Evolutionary conservation across 2,329 filamentous ascomycete species (phyloP).

Genomic region (Macrophomina tecta): DNA sequence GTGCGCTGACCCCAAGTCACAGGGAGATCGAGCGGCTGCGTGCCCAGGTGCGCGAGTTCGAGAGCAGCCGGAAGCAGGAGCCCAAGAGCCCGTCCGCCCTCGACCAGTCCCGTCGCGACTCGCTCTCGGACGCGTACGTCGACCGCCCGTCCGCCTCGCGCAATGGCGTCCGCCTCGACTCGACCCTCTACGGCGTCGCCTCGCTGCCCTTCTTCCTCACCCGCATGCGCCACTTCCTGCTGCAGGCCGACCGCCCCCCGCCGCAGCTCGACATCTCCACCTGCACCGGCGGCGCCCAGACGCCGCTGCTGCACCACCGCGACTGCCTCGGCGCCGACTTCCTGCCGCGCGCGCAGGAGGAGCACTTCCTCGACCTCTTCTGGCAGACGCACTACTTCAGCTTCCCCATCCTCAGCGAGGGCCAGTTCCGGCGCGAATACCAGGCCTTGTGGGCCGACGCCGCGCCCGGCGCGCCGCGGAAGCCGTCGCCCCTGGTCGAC

Average conservation of each 20-base stretch:
- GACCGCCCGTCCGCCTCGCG: neutral
- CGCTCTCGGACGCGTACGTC: neutral
- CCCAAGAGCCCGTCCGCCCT: neutral
- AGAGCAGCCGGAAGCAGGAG: conserved; percentile 31
- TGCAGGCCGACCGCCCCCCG: conserved; percentile 39
- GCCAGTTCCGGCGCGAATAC: conserved; percentile 53
- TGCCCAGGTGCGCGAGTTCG: conserved; percentile 40
- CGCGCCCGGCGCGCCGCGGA: conserved; percentile 38
- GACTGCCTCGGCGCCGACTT: conserved; percentile 32
- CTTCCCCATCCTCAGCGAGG: conserved; percentile 53
- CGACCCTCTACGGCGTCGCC: conserved; percentile 47
- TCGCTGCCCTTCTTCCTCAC: conserved; percentile 55
- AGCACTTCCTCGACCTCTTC: conserved; percentile 55
- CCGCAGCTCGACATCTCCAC: conserved; percentile 7
- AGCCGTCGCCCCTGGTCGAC: conserved; percentile 58
- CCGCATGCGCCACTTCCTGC: conserved; percentile 50
- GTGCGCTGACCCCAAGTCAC: conserved; percentile 30
- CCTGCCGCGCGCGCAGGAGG: conserved; percentile 52
- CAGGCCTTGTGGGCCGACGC: conserved; percentile 34
- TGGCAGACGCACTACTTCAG: conserved; percentile 56
- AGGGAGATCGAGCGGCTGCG: conserved; percentile 49
- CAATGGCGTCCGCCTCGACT: conserved; percentile 14
- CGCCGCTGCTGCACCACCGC: neutral
- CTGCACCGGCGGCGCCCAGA: neutral
- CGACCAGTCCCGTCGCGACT: neutral